Evolutionary conservation across 1,139 yeast genomes (phyloP).

Genomic region (Suhomyces chickasaworum): DNA sequence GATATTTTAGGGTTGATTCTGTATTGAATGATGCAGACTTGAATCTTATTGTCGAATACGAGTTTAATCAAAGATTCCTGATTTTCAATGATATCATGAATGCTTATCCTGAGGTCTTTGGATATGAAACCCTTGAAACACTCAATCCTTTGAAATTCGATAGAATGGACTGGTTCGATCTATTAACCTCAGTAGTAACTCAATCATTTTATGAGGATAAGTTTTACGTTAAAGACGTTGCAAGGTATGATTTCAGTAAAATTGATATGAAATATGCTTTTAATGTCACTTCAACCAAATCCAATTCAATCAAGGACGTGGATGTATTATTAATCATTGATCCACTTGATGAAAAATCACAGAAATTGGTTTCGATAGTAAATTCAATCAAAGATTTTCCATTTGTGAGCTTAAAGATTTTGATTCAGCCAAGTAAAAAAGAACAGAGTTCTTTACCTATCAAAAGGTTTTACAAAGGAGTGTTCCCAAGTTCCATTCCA

Average conservation of each 20-base stretch:
- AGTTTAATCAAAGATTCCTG: constrained; percentile 36
- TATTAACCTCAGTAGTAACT: constrained; percentile 43
- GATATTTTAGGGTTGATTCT: constrained; percentile 38
- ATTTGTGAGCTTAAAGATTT: constrained; percentile 53
- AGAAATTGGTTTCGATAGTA: constrained; percentile 55
- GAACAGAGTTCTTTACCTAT: constrained; percentile 36
- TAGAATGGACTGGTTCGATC: constrained; percentile 50
- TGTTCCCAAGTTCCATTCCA: constrained; percentile 38
- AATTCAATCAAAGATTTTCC: constrained; percentile 44
- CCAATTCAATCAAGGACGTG: constrained; percentile 29
- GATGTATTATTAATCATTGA: constrained; percentile 65
- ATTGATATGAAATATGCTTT: constrained; percentile 36
- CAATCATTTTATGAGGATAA: constrained; percentile 50
- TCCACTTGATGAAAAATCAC: constrained; percentile 72
- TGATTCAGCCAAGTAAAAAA: constrained; percentile 57
- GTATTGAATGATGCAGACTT: constrained; percentile 27
- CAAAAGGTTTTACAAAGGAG: constrained; percentile 60
- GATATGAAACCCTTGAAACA: constrained; percentile 22
- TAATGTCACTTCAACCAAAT: constrained; percentile 7
- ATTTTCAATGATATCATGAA: constrained; percentile 32
- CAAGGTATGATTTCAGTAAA: constrained; percentile 42
- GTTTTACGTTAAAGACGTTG: constrained; percentile 38
- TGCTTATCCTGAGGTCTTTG: constrained; percentile 35
- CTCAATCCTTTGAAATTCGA: constrained; percentile 21
- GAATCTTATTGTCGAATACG: constrained; percentile 36